phyloP scores from a whole-genome alignment of 2,329 filamentous ascomycete genomes.

The Xylaria sp. region DNA sequence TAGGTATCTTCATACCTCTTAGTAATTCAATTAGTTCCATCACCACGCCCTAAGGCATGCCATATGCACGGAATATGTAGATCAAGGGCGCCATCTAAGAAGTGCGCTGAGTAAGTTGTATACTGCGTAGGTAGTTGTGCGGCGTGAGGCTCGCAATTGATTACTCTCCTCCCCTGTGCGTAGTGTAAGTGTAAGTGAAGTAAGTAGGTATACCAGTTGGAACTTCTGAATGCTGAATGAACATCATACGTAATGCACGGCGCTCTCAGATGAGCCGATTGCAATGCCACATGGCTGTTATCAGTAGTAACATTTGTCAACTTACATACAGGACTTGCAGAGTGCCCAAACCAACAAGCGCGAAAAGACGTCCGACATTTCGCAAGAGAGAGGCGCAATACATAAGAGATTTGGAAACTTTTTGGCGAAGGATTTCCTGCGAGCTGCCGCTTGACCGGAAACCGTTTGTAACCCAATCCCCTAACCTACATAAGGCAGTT shows the following conservation, averaged over 20 bases:
- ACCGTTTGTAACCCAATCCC: not conserved
- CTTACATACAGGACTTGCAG: not conserved
- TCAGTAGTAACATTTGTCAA: conserved; percentile 10
- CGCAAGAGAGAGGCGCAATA: not conserved
- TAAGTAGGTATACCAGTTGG: too few species aligned
- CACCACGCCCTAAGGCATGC: not conserved
- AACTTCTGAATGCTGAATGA: too few species aligned
- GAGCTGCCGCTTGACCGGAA: not conserved
- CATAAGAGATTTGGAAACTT: not conserved
- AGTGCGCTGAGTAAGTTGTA: not conserved
- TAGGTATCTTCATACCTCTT: not conserved
- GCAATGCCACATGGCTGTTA: not conserved
- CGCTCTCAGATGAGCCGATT: too few species aligned
- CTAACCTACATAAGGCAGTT: too few species aligned
- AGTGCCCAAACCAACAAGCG: not conserved
- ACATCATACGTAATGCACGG: not conserved
- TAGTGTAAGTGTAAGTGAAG: too few species aligned
- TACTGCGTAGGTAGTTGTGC: not conserved
- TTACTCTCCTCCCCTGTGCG: conserved; percentile 12
- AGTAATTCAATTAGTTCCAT: not conserved
- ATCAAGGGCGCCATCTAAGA: not conserved
- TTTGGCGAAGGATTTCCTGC: conserved; percentile 9
- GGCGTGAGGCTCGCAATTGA: conserved; percentile 3
- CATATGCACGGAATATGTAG: not conserved
- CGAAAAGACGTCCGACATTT: not conserved